Base-by-base conservation (phyloP, 1,139 yeast species). In the Saccharomyces pastorianus region DNA sequence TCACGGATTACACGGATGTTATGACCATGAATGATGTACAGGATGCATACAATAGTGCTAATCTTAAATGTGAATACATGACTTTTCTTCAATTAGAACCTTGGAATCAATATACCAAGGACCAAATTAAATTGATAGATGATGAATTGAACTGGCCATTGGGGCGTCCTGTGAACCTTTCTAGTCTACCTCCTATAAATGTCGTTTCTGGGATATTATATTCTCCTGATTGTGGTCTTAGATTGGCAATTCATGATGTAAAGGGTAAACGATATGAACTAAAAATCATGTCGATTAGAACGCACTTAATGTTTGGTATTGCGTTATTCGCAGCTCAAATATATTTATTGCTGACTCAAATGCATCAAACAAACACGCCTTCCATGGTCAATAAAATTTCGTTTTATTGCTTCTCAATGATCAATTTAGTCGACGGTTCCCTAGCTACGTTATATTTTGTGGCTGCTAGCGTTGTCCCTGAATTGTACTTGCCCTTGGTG, bases 221-320 rank as follows among this genome's bases (percentile, higher is more conserved):
- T 64, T 88, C 96, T 0, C 97, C 97, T 0, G 96, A 91, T 66
- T 91, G 98, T 73, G 96, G 91, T 0, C 66, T 85, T 2, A 68
- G 78, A 0, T 59, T 88, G 9, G 68, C 73, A 2, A 61, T 80
- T 13, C 72, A 73, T 27, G 63, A 67, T 3, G 72, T 80, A n/a
- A 61, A 59, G n/a, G 96, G 96, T 0, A 73, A 78, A 20, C 79
- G 82, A 56, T 70, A 73, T 53, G 88, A 82, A 61, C 75, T 81
- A 3, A 76, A 74, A 51, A 72, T 77, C 50, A 62, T 65, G 26
- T 67, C 76, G 51, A 70, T 79, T 34, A 76, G 80, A 57, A 67
- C 66, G n/a, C 74, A 78, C 14, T 70, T 85, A 23, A 60, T 79
- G 1, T 72, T 76, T n/a, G 76, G 81, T 3, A 75, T 82, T 5